A percentile compares a stretch with the other conserved stretches of the same genome.
phyloP scores from a whole-genome alignment of 2,329 filamentous ascomycete species.

The Xylaria multiplex region DNA sequence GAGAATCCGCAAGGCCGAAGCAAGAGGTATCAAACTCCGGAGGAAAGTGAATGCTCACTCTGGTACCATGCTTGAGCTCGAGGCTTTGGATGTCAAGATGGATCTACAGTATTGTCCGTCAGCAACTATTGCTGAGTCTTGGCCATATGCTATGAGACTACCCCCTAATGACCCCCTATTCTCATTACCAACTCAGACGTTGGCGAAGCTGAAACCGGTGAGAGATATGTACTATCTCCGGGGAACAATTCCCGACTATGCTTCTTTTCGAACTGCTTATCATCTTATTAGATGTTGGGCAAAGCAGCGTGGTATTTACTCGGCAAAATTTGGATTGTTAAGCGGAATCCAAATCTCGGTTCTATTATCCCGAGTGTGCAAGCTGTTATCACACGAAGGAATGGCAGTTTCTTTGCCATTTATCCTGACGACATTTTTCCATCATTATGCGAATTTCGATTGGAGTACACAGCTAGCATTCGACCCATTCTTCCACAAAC shows the following conservation, averaged over 20 bases:
- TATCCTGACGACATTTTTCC: constrained; percentile 69
- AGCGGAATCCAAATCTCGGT: constrained; percentile 72
- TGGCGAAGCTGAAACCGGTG: constrained; percentile 71
- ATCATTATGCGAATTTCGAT: constrained; percentile 69
- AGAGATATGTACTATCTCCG: constrained; percentile 71
- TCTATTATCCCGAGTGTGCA: constrained; percentile 69
- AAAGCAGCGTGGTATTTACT: constrained; percentile 69
- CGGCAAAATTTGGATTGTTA: constrained; percentile 71
- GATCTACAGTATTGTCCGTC: constrained; percentile 75
- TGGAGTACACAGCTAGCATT: constrained; percentile 66
- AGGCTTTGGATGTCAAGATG: constrained; percentile 66
- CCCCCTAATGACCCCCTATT: constrained; percentile 64
- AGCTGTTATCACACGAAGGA: constrained; percentile 57
- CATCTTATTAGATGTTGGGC: constrained; percentile 72
- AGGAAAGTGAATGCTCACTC: constrained; percentile 67
- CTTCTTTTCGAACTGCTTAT: constrained; percentile 67
- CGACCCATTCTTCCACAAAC: constrained; percentile 68
- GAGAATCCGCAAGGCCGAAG: constrained; percentile 60
- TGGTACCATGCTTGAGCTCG: constrained; percentile 72
- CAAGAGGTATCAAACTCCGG: constrained; percentile 59
- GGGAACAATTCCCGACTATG: constrained; percentile 67
- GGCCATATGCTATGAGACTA: constrained; percentile 59
- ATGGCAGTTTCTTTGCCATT: constrained; percentile 57
- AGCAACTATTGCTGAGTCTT: constrained; percentile 62
- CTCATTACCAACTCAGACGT: constrained; percentile 63